Evolutionary conservation across 345 rosid genomes (phyloP).

Genomic region (Microthlaspi erraticum): DNA sequence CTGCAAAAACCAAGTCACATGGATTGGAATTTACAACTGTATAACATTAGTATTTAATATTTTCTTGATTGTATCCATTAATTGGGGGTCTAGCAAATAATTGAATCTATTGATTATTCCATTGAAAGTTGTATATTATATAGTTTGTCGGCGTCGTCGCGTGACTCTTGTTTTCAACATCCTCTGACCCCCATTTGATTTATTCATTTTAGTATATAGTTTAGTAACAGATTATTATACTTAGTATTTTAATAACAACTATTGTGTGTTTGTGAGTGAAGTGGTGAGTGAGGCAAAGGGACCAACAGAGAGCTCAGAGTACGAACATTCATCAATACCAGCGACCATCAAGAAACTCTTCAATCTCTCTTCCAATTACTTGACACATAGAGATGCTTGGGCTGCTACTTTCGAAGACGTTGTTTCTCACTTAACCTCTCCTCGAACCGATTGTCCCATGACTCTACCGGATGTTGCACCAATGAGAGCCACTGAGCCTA

Average conservation of each 20-base stretch:
- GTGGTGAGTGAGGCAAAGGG: constrained; percentile 74
- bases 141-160: constrained; percentile 34
- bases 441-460: constrained; percentile 95
- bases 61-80: constrained; percentile 26
- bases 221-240: neutral
- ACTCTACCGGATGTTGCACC: constrained; percentile 74
- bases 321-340: constrained; percentile 92
- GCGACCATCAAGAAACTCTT: constrained; percentile 95
- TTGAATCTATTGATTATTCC: constrained; percentile 30
- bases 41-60: constrained; percentile 13
- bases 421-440: constrained; percentile 63
- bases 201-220: neutral
- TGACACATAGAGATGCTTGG: constrained; percentile 98
- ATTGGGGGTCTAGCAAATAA: constrained; percentile 18
- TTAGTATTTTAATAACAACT: no score
- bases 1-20: constrained; percentile 34
- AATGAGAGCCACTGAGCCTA: constrained; percentile 74
- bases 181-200: constrained; percentile 29
- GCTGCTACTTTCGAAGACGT: constrained; percentile 91
- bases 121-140: constrained; percentile 12
- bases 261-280: constrained; percentile 42
- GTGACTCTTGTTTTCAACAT: constrained; percentile 36
- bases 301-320: constrained; percentile 78
- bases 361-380: constrained; percentile 81
- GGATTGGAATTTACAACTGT: constrained; percentile 32